Conservation (phyloP, 768 basidiomycete species). For the Strobilomyces echinocephalus region DNA sequence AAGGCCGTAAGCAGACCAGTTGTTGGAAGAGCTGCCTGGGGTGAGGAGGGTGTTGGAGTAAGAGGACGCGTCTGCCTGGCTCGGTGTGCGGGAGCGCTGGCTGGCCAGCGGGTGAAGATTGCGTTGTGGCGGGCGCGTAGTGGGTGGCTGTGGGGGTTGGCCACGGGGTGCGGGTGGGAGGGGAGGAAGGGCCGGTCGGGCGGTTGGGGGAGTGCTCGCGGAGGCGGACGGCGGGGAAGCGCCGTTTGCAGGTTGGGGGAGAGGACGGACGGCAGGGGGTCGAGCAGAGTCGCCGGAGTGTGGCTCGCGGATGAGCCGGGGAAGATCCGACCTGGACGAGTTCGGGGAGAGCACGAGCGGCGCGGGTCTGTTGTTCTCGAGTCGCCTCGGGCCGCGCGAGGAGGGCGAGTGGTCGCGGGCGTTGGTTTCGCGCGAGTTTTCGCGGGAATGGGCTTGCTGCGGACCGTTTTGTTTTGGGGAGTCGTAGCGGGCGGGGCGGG, state of each 20-base stretch:
- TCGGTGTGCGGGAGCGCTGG: conserved; percentile 45
- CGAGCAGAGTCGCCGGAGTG: conserved; percentile 49
- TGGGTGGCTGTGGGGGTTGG: conserved; percentile 51
- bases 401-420: conserved; percentile 22
- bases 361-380: conserved; percentile 67
- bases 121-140: conserved; percentile 29
- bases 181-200: conserved; percentile 54
- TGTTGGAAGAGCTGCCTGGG: conserved; percentile 34
- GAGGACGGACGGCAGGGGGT: conserved; percentile 24
- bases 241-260: conserved; percentile 25
- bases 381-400: conserved; percentile 40
- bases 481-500: conserved; percentile 6
- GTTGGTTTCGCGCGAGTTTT: conserved; percentile 18
- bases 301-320: conserved; percentile 64
- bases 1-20: conserved; percentile 48
- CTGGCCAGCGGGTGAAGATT: conserved; percentile 36
- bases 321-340: conserved; percentile 56
- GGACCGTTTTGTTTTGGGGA: conserved; percentile 3
- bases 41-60: conserved; percentile 45
- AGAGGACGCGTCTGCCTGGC: conserved; percentile 47
- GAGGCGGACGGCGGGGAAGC: conserved; percentile 16
- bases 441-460: conserved; percentile 18
- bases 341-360: conserved; percentile 69
- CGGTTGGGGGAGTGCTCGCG: conserved; percentile 29
- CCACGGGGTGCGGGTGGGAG: conserved; percentile 65